Conservation (phyloP, 139 green algal species). For the Auxenochlorella pyrenoidosa region DNA sequence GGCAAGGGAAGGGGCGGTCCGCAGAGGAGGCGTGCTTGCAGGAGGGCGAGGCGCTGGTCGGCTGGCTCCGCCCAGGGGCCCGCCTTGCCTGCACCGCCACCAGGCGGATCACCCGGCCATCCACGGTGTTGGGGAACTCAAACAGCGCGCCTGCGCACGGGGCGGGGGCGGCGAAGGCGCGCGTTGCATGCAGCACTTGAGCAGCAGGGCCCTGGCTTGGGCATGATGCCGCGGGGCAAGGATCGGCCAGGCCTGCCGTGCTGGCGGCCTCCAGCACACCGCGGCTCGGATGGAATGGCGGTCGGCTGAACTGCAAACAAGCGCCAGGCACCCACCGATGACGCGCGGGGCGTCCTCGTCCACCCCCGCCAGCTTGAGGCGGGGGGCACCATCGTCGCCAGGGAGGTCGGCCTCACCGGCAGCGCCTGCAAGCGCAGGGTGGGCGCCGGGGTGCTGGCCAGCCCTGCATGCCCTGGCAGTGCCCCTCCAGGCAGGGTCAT, state of each 20-base stretch:
- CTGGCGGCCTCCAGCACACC: no score
- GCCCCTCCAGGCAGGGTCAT: no score
- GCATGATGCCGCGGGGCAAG: no score
- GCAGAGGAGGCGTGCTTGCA: no score
- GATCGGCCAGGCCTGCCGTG: no score
- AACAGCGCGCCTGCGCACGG: constrained; percentile 41
- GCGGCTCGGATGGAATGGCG: no score
- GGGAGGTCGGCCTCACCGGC: not conserved
- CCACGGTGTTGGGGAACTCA: constrained; percentile 53
- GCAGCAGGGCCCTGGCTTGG: no score
- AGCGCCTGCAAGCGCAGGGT: not conserved
- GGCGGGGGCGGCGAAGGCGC: not conserved
- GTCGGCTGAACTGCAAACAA: no score
- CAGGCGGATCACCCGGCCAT: constrained; percentile 42
- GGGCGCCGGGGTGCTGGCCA: no score
- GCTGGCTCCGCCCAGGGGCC: not conserved
- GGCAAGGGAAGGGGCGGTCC: not conserved
- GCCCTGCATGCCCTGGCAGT: no score
- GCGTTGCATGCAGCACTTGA: no score
- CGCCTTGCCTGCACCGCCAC: constrained; percentile 30
- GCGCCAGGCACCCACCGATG: not conserved
- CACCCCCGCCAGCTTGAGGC: constrained; percentile 13
- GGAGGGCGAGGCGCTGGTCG: no score
- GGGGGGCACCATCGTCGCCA: not conserved
- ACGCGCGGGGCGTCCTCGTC: constrained; percentile 30